Conservation (phyloP, 2,329 filamentous ascomycete genomes). For the Fusarium ambrosium region DNA sequence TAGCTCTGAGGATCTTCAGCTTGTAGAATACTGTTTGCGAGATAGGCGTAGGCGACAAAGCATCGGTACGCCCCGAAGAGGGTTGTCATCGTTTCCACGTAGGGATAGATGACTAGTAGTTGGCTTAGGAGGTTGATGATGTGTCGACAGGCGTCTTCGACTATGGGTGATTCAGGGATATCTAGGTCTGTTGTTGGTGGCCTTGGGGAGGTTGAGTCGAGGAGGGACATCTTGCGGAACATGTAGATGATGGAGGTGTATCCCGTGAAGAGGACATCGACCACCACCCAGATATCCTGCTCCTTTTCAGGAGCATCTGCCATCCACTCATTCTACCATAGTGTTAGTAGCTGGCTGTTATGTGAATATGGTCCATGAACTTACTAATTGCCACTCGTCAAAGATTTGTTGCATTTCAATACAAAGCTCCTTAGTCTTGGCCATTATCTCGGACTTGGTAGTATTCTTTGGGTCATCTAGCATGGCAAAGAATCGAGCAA, state of each 20-base stretch:
- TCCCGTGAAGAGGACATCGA: slow-evolving; percentile 48
- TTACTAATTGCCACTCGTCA: slow-evolving; percentile 48
- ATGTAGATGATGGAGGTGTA: slow-evolving; percentile 52
- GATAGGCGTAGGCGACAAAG: slow-evolving; percentile 47
- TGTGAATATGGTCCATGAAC: accelerated
- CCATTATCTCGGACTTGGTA: slow-evolving; percentile 39
- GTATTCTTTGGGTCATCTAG: slow-evolving; percentile 41
- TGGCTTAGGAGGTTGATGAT: slow-evolving; percentile 38
- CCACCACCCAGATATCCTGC: slow-evolving; percentile 46
- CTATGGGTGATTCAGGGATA: slow-evolving; percentile 48
- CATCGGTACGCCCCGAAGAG: slow-evolving; percentile 47
- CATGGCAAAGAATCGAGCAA: slow-evolving; percentile 49
- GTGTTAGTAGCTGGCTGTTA: neutral
- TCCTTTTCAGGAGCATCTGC: slow-evolving; percentile 31
- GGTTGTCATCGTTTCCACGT: slow-evolving; percentile 42
- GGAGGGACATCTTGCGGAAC: slow-evolving; percentile 49
- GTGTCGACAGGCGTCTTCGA: slow-evolving; percentile 44
- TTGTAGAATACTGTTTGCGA: slow-evolving; percentile 43
- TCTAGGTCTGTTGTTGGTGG: slow-evolving; percentile 46
- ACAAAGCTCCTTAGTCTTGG: slow-evolving; percentile 47
- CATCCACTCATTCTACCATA: slow-evolving; percentile 43
- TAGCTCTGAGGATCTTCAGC: slow-evolving; percentile 28
- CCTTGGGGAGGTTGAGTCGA: slow-evolving; percentile 45
- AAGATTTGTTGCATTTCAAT: slow-evolving; percentile 46
- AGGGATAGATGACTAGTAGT: slow-evolving; percentile 39